Evolutionary conservation across 805 yeast species (phyloP).

Genomic region (Ascoidea rubescens): DNA sequence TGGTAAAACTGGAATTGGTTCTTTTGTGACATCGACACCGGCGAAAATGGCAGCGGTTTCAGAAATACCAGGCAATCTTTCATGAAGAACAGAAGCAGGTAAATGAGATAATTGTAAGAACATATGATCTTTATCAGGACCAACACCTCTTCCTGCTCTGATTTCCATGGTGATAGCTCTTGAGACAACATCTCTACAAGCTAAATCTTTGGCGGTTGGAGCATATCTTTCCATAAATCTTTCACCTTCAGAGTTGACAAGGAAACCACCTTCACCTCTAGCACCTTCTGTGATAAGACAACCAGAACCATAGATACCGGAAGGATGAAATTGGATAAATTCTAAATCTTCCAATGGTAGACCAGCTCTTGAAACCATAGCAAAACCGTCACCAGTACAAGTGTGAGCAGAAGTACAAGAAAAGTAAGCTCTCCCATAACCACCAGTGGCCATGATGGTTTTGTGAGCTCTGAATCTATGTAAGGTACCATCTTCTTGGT

Average conservation of each 20-base stretch:
- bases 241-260: conserved; percentile 95
- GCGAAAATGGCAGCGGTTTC: conserved; percentile 98
- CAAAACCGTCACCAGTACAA: conserved; percentile 98
- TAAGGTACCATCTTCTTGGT: conserved; percentile 97
- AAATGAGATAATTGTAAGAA: conserved; percentile 85
- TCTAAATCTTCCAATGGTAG: conserved; percentile 95
- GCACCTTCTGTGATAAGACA: conserved; percentile 99
- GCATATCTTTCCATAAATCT: conserved; percentile 99
- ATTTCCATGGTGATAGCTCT: conserved; percentile 98
- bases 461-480: conserved; percentile 96
- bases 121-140: conserved; percentile 92
- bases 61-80: conserved; percentile 97
- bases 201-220: conserved; percentile 96
- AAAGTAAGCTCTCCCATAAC: conserved; percentile 97
- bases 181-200: conserved; percentile 96
- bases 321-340: conserved; percentile 97
- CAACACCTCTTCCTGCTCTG: conserved; percentile 98
- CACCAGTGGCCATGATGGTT: conserved; percentile 97
- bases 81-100: conserved; percentile 83
- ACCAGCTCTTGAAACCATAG: conserved; percentile 98
- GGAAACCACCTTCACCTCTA: conserved; percentile 99
- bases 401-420: conserved; percentile 99
- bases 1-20: conserved; percentile 96
- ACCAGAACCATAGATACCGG: conserved; percentile 98
- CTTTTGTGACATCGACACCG: conserved; percentile 98